These are phyloP conservation scores for Fraxinus floribunda DNA, from an alignment of 305 asterid genomes.

Conservation along the genomic window DNA sequence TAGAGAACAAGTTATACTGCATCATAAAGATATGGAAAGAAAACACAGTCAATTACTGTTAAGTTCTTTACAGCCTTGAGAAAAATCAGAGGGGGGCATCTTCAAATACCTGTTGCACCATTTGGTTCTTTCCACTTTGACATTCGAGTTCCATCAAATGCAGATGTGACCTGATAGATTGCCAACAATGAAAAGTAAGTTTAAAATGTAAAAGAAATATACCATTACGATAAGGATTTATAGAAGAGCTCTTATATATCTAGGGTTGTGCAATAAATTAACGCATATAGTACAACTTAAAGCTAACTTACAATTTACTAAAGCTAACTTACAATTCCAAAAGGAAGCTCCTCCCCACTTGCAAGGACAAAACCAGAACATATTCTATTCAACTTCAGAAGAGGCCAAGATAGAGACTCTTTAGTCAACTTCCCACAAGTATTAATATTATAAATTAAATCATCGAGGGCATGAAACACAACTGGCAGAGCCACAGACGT, in stretches of 20 bases:
- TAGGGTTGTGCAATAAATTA: not conserved
- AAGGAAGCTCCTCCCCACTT: slow-evolving; percentile 98
- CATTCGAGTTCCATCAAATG: slow-evolving; percentile 97
- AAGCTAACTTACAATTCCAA: slow-evolving; percentile 66
- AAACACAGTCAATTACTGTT: not conserved
- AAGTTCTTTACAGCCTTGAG: not conserved
- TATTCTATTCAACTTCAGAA: slow-evolving; percentile 74
- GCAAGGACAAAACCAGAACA: slow-evolving; percentile 84
- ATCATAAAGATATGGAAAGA: not conserved
- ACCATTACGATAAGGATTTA: slow-evolving; percentile 13
- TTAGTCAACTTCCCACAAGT: slow-evolving; percentile 42
- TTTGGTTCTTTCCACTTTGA: slow-evolving; percentile 99
- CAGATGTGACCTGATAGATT: slow-evolving; percentile 67
- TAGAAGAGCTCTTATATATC: slow-evolving; percentile 19
- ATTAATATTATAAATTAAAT: slow-evolving; percentile 55
- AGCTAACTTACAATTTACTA: slow-evolving; percentile 52
- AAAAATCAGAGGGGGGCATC: not conserved
- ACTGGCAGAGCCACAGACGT: slow-evolving; percentile 85
- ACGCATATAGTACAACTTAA: slow-evolving; percentile 19
- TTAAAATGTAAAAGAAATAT: slow-evolving; percentile 5
- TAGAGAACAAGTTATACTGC: not conserved
- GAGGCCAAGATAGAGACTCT: slow-evolving; percentile 75
- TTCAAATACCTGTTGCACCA: slow-evolving; percentile 79
- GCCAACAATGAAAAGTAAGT: slow-evolving; percentile 16
- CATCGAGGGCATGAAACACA: slow-evolving; percentile 84